Percentiles rank a stretch among this genome's conserved stretches.
These are phyloP conservation scores for Monosiga brevicollis DNA, from an alignment of 78 protist genomes.

Conservation along the genomic window DNA sequence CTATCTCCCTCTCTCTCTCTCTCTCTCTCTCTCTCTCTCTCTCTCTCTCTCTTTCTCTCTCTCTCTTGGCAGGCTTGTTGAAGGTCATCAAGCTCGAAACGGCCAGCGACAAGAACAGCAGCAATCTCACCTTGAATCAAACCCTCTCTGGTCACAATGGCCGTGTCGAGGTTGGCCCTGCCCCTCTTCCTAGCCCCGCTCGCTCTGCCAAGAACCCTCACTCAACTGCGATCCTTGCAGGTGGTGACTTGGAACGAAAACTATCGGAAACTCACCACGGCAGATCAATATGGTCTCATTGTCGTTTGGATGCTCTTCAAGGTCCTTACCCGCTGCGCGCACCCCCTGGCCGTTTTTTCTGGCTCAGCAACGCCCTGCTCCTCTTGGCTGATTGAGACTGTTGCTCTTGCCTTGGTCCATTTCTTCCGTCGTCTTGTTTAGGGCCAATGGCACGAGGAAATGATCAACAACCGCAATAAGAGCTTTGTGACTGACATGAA, in stretches of 20 bases:
- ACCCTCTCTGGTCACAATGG: constrained; percentile 56
- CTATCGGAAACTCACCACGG: constrained; percentile 53
- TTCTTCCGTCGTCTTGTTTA: constrained; percentile 29
- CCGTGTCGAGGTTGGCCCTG: background rate
- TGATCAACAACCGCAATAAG: constrained; percentile 70
- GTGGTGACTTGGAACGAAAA: constrained; percentile 60
- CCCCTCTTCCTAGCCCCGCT: no score
- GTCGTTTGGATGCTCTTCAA: constrained; percentile 48
- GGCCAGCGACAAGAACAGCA: background rate
- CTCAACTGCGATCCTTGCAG: no score
- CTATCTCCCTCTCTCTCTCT: no score
- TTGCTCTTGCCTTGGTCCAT: background rate
- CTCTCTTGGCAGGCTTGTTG: background rate
- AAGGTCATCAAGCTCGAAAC: constrained; percentile 13
- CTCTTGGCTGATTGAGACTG: no score
- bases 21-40: no score
- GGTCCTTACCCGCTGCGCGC: no score
- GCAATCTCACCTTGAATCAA: constrained; percentile 59
- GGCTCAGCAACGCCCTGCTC: no score
- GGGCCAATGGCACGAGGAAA: constrained; percentile 77
- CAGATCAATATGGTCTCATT: constrained; percentile 60
- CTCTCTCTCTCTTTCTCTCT: no score
- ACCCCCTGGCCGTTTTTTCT: no score
- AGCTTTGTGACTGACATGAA: constrained; percentile 45
- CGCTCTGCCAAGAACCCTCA: no score